Conservation (phyloP, 2,329 filamentous ascomycete genomes). For the Orbilia ellipsospora region DNA sequence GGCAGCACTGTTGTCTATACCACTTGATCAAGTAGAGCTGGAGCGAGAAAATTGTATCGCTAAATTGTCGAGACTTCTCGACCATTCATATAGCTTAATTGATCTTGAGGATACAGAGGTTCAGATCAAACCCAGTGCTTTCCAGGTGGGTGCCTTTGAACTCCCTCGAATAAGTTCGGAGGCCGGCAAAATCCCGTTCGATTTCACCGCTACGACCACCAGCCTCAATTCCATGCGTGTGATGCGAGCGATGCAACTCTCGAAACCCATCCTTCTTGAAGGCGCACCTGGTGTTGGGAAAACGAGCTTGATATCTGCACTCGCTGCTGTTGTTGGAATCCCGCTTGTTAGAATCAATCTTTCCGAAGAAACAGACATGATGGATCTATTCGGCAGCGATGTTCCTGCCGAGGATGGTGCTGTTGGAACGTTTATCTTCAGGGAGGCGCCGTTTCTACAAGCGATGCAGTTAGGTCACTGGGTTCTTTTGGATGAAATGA, state of each 20-base stretch:
- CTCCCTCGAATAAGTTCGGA: constrained; percentile 69
- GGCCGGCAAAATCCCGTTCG: constrained; percentile 72
- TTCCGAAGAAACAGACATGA: constrained; percentile 96
- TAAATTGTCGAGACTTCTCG: constrained; percentile 76
- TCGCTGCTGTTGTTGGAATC: constrained; percentile 81
- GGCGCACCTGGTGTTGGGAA: constrained; percentile 98
- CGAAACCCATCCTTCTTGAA: constrained; percentile 92
- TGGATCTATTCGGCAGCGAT: constrained; percentile 97
- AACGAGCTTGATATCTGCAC: constrained; percentile 87
- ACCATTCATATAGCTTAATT: constrained; percentile 71
- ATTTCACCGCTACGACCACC: constrained; percentile 89
- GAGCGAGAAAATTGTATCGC: constrained; percentile 79
- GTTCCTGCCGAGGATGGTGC: constrained; percentile 93
- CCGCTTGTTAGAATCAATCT: constrained; percentile 93
- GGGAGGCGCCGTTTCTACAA: constrained; percentile 91
- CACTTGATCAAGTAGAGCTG: constrained; percentile 72
- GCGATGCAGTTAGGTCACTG: constrained; percentile 97
- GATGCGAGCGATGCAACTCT: constrained; percentile 84
- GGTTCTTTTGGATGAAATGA: constrained; percentile 99
- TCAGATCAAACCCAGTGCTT: constrained; percentile 14
- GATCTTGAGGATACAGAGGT: constrained; percentile 64
- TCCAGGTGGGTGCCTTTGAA: constrained; percentile 77
- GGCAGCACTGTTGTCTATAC: constrained; percentile 81
- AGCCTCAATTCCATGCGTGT: constrained; percentile 90
- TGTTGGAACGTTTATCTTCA: constrained; percentile 91